Evolutionary conservation across 768 basidiomycete genomes (phyloP), one percentile per base, ranked within the genome.

Genomic region (Tulasnella sp.): DNA sequence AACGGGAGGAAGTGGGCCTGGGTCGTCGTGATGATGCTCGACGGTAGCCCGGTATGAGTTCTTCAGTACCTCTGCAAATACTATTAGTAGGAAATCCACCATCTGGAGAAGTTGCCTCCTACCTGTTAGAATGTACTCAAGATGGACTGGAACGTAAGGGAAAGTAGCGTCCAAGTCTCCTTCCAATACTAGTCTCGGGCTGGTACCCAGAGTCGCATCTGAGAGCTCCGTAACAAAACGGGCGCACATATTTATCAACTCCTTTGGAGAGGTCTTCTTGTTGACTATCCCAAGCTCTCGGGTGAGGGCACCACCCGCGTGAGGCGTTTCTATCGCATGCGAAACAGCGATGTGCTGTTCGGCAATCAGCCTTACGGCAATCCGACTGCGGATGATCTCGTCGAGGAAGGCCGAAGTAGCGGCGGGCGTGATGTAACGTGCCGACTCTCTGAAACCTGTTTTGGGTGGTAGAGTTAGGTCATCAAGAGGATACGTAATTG

Each of bases 331-430:
- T 0, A 95, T 84, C 1, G 92, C 92, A 79, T 90, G 91, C 1
- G 95, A 93, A 64, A 97, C 88, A 12, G 94, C 91, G 50, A 97
- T 94, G 85, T 97, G 96, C 83, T 97, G 96, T 85, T 97, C 96
- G 54, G 95, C 96, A 81, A 96, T 94, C 79, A 97, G 87, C 46
- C 96, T 92, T 41, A 96, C 91, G 54, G 94, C 94, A 79, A 96
- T 95, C 79, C 96, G 93, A 83, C 92, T 96, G 40, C 92, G 92
- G 83, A 97, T 96, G 58, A 94, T 92, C 64, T 91, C 91, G 84
- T 97, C 93, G 37, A 97, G 87, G 84, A 97, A 97, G 79, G 88
- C 88, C 86, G 90, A 92, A 83, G 95, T 93, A 83, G 94, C 91
- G n/a, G 88, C 89, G 8, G 94, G 90, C 11, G 94, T 91, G 89